These are phyloP conservation scores for Scenedesmus sp. DNA, from an alignment of 163 green algal genomes.

Conservation along the genomic window DNA sequence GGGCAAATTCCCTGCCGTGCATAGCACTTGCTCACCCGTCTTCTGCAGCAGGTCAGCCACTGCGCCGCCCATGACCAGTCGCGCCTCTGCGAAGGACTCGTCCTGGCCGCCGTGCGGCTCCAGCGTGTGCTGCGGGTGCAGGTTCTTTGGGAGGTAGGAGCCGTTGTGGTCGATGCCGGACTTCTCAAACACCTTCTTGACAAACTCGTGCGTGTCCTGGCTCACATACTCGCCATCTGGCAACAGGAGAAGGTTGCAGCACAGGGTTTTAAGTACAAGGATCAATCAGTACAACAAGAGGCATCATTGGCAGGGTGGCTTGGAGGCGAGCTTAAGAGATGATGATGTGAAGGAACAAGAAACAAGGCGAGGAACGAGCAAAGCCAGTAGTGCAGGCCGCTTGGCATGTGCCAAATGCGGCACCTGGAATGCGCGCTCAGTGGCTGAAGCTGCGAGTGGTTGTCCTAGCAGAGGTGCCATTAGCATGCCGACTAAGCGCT, in stretches of 20 bases:
- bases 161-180: slow-evolving; percentile 46
- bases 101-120: slow-evolving; percentile 30
- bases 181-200: slow-evolving; percentile 43
- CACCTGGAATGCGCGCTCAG: no score
- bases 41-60: slow-evolving; percentile 38
- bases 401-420: no score
- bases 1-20: no score
- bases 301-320: no score
- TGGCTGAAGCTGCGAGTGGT: no score
- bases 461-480: no score
- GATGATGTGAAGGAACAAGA: not conserved
- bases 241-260: not conserved
- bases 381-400: no score
- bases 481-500: no score
- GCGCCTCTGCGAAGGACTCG: slow-evolving; percentile 26
- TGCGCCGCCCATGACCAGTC: slow-evolving; percentile 16
- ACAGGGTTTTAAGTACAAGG: no score
- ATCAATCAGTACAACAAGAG: no score
- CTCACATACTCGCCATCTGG: slow-evolving; percentile 19
- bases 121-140: slow-evolving; percentile 49
- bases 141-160: slow-evolving; percentile 55
- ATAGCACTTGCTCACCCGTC: not conserved
- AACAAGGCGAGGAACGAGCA: not conserved
- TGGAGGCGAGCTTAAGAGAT: no score
- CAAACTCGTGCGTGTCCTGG: slow-evolving; percentile 37